Evolutionary conservation across 441 rosid genomes (phyloP).

Genomic region (Pelargonium myrrhifolium): DNA sequence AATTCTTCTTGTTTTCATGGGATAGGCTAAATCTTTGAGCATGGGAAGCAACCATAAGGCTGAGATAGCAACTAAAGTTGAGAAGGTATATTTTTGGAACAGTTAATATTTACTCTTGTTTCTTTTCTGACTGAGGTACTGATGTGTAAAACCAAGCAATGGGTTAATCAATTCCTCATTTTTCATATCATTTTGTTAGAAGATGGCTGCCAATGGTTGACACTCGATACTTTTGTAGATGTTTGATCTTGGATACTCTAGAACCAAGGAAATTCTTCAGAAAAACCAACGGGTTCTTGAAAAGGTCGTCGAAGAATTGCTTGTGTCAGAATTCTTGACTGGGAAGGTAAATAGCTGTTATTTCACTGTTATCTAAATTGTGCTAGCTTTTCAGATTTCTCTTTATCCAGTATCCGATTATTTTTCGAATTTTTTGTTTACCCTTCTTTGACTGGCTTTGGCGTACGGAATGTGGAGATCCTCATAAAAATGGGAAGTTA

Average conservation of each 20-base stretch:
- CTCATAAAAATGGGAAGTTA: too few relatives aligned
- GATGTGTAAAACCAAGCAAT: constrained; percentile 9
- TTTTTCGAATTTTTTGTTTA: not conserved
- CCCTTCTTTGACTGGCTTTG: too few relatives aligned
- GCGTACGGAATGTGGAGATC: too few relatives aligned
- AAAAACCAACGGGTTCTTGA: constrained; percentile 68
- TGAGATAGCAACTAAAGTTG: constrained; percentile 87
- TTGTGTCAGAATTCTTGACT: constrained; percentile 79
- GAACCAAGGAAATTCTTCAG: constrained; percentile 75
- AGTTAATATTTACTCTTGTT: constrained; percentile 5
- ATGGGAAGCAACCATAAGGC: constrained; percentile 79
- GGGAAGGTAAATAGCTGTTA: constrained; percentile 53
- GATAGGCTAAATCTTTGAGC: constrained; percentile 70
- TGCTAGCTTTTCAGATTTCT: not conserved
- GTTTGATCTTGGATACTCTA: constrained; percentile 68
- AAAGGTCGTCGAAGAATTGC: constrained; percentile 85
- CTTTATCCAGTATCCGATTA: not conserved
- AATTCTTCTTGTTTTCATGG: not conserved
- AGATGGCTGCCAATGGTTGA: not conserved
- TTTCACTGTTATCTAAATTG: not conserved
- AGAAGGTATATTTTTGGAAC: constrained; percentile 44
- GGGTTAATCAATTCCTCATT: too few relatives aligned
- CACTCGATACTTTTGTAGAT: constrained; percentile 37
- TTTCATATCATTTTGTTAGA: too few relatives aligned
- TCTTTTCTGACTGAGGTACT: not conserved